Evolutionary conservation across 2,329 filamentous ascomycete genomes (phyloP).

Genomic region (Coleophoma cylindrospora): DNA sequence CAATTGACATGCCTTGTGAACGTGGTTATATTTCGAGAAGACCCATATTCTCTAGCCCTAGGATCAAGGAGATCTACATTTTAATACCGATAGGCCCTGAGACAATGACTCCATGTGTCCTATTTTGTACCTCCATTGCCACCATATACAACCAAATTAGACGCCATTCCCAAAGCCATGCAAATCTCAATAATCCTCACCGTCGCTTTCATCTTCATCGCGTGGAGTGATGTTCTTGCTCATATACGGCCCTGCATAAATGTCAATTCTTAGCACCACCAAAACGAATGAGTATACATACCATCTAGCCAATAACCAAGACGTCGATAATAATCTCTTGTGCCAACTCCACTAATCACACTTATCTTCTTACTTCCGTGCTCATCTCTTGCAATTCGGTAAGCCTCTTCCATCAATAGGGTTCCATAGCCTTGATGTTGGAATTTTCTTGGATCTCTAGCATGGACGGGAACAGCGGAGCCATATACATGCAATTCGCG

Average conservation of each 20-base stretch:
- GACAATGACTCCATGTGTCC: too few species aligned
- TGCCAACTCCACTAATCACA: conserved; percentile 96
- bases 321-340: conserved; percentile 90
- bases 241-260: conserved; percentile 24
- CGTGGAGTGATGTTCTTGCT: conserved; percentile 23
- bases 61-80: too few species aligned
- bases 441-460: conserved; percentile 91
- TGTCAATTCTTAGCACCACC: conserved; percentile 2
- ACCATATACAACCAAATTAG: too few species aligned
- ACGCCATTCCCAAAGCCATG: too few species aligned
- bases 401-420: conserved; percentile 94
- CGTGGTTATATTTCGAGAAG: too few species aligned
- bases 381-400: conserved; percentile 89
- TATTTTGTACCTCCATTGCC: too few species aligned
- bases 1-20: too few species aligned
- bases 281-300: conserved; percentile 47
- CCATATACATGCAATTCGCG: conserved; percentile 96
- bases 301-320: conserved; percentile 93
- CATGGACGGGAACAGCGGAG: conserved; percentile 94
- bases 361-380: conserved; percentile 92
- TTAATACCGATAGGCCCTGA: too few species aligned
- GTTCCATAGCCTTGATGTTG: conserved; percentile 98
- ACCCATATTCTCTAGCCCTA: too few species aligned
- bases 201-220: conserved; percentile 25
- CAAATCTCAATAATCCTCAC: conserved; percentile 17